phyloP scores from a whole-genome alignment of 2,329 filamentous ascomycete species.

The Xylariales sp. region DNA sequence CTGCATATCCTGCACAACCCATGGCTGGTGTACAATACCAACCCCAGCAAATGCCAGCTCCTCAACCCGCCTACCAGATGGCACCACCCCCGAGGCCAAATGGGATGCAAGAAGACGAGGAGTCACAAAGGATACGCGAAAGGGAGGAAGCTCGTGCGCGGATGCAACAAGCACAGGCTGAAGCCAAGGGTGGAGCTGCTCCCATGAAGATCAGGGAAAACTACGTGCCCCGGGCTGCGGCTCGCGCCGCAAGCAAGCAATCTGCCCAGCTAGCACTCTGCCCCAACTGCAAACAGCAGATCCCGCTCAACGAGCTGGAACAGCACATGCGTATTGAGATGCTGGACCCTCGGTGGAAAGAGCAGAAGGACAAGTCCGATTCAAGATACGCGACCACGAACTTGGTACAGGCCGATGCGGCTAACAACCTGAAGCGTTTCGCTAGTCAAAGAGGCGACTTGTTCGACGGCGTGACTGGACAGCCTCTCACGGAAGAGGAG shows the following conservation, averaged over 20 bases:
- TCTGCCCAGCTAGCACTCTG: conserved; percentile 69
- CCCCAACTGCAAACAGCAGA: conserved; percentile 88
- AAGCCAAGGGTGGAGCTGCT: conserved; percentile 61
- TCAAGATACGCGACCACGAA: conserved; percentile 82
- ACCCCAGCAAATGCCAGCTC: conserved; percentile 34
- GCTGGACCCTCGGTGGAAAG: conserved; percentile 90
- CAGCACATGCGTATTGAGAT: conserved; percentile 94
- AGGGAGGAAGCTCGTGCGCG: conserved; percentile 55
- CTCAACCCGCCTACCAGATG: conserved; percentile 27
- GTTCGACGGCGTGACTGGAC: conserved; percentile 70
- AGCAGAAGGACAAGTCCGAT: conserved; percentile 86
- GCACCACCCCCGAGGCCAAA: conserved; percentile 27
- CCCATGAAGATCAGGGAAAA: conserved; percentile 91
- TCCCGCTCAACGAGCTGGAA: conserved; percentile 81
- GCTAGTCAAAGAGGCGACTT: conserved; percentile 84
- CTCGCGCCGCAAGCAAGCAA: conserved; percentile 62
- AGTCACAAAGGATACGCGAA: conserved; percentile 59
- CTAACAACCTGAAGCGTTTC: conserved; percentile 91
- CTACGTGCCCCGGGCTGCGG: conserved; percentile 81
- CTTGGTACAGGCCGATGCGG: conserved; percentile 78
- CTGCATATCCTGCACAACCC: conserved; percentile 34
- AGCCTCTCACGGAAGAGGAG: conserved; percentile 68
- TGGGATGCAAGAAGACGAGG: conserved; percentile 54
- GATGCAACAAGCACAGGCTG: conserved; percentile 73
- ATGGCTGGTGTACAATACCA: conserved; percentile 25